Base-by-base conservation (phyloP, 1,139 yeast species). In the Kodamaea sp. region DNA sequence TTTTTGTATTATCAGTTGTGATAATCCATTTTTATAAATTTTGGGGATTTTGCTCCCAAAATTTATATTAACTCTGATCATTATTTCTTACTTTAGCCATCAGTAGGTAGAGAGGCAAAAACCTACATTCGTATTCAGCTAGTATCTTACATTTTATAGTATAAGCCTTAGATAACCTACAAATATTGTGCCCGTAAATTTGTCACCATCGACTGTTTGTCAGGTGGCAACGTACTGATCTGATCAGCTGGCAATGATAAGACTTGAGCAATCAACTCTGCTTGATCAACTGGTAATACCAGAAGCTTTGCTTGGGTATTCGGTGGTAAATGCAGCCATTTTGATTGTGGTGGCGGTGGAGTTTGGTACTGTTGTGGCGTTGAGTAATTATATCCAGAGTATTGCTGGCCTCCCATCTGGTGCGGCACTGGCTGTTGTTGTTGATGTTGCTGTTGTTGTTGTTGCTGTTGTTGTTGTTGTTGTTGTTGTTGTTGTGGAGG, bases 221-320 rank as follows among this genome's bases (percentile, higher is more conserved):
- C 83, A 2, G 69, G 71, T 2, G 87, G 87, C 34, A 84, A 62
- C 2, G 66, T 58, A 31, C 66, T 62, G 28, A 83, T 65, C 48
- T 81, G 85, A 11, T 73, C 79, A 1, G 73, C 74, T 0, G 81
- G 67, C 44, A 84, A 60, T 30, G 73, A 67, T 43, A 84, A 66
- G 4, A 83, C 85, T 55, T 82, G 87, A 8, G 78, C 79, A 32
- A 82, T 74, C 58, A 81, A 70, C 32, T 75, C 73, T 7, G 86
- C 86, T 55, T 83, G 85, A 33, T 74, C 75, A 24, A 73, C 73
- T 6, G 75, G 68, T 49, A 80, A 55, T 27, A 59, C 63, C 15
- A 70, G 55, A 27, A 81, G 58, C 52, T 76, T 78, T 12, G 65
- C 62, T 40, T 71, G 73, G 2, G 84, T 70, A 15, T 60, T 60